Percentiles rank a stretch among this genome's conserved stretches.
These are phyloP conservation scores for Zalaria sp. DNA, from an alignment of 2,329 filamentous ascomycete genomes.

Conservation along the genomic window DNA sequence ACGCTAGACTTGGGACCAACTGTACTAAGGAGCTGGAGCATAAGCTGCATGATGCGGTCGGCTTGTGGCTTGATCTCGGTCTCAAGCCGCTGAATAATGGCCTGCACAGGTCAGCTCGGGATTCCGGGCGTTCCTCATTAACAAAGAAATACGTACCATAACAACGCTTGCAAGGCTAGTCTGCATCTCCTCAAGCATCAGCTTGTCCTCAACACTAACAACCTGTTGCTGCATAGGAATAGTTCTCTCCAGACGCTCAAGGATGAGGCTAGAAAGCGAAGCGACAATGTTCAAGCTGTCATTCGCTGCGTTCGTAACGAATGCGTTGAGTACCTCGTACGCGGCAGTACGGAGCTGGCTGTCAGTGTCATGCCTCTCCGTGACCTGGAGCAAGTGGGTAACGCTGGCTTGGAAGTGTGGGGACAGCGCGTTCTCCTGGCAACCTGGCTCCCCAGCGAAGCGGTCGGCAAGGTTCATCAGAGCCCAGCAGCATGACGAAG, in stretches of 20 bases:
- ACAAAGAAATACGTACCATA: slow-evolving; percentile 27
- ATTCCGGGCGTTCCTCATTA: too few relatives aligned
- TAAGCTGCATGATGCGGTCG: slow-evolving; percentile 83
- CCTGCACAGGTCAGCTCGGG: slow-evolving; percentile 13
- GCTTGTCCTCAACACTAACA: slow-evolving; percentile 90
- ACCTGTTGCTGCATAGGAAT: slow-evolving; percentile 82
- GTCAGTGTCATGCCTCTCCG: slow-evolving; percentile 67
- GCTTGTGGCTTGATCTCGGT: slow-evolving; percentile 80
- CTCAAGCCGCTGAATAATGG: slow-evolving; percentile 83
- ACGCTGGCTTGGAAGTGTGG: slow-evolving; percentile 90
- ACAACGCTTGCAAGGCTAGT: slow-evolving; percentile 86
- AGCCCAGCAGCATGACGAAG: slow-evolving; percentile 95
- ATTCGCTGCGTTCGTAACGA: slow-evolving; percentile 78
- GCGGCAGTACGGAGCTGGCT: slow-evolving; percentile 85
- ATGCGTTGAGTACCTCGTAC: slow-evolving; percentile 92
- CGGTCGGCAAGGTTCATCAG: slow-evolving; percentile 96
- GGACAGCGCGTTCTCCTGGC: slow-evolving; percentile 67
- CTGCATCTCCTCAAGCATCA: slow-evolving; percentile 94
- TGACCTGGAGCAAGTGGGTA: slow-evolving; percentile 69
- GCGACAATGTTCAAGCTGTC: slow-evolving; percentile 74
- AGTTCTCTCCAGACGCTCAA: slow-evolving; percentile 83
- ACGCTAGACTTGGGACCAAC: slow-evolving; percentile 81
- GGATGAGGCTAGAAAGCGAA: slow-evolving; percentile 70
- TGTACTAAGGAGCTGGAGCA: slow-evolving; percentile 66
- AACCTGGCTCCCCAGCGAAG: slow-evolving; percentile 76